Evolutionary conservation across 2,329 filamentous ascomycete species (phyloP).

Genomic region (Neopestalotiopsis sp.): DNA sequence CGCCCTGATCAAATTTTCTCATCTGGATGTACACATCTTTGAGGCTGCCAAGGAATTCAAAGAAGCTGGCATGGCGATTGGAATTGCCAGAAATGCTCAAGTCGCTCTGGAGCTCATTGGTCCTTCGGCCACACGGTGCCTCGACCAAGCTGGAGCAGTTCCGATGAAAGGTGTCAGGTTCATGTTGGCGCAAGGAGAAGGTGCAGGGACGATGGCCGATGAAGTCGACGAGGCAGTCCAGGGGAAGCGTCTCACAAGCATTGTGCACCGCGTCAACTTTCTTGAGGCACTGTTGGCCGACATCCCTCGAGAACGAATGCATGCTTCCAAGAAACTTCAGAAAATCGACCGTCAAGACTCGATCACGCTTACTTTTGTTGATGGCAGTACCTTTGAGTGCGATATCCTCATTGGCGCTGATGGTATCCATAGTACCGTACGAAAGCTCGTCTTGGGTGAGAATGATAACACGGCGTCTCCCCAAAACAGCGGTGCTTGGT

Average conservation of each 20-base stretch:
- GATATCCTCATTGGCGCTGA: conserved; percentile 34
- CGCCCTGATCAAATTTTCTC: conserved; percentile 22
- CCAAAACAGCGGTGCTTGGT: conserved; percentile 26
- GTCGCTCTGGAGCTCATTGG: conserved; percentile 28
- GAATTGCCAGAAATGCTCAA: conserved; percentile 26
- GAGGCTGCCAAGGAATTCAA: conserved; percentile 26
- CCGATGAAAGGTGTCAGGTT: conserved; percentile 28
- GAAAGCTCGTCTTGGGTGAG: conserved; percentile 37
- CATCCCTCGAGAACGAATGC: conserved; percentile 24
- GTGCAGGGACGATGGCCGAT: conserved; percentile 11
- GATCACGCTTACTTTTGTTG: conserved; percentile 25
- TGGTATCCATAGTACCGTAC: conserved; percentile 39
- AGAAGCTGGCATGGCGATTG: conserved; percentile 27
- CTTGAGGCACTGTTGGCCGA: conserved; percentile 24
- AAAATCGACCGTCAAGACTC: conserved; percentile 15
- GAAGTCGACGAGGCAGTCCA: not conserved
- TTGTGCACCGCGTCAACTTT: conserved; percentile 24
- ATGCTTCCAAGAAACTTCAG: conserved; percentile 28
- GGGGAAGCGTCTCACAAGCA: conserved; percentile 22
- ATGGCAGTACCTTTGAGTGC: conserved; percentile 29
- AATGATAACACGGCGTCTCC: conserved; percentile 27
- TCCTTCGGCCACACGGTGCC: conserved; percentile 19
- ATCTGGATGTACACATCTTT: conserved; percentile 27
- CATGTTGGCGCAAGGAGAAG: conserved; percentile 26
- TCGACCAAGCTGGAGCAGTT: conserved; percentile 26